Evolutionary conservation across 1,284 basidiomycete species (phyloP).

Genomic region (Ustilago loliicola): DNA sequence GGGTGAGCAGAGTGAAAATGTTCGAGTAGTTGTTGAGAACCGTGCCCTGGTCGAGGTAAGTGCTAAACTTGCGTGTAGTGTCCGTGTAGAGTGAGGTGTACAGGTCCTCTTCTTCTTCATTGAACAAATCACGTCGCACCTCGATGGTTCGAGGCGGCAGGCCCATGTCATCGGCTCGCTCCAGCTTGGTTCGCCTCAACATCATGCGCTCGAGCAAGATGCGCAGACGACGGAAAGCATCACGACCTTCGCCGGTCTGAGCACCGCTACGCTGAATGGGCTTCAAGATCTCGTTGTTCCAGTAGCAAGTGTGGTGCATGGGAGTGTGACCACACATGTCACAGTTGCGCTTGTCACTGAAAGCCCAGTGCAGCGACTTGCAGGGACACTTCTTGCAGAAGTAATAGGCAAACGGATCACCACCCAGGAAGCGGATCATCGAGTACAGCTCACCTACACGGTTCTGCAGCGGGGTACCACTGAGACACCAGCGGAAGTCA

Average conservation of each 20-base stretch:
- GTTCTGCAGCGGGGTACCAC: conserved; percentile 87
- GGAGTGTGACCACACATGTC: conserved; percentile 93
- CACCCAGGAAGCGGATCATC: conserved; percentile 76
- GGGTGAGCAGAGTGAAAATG: conserved; percentile 72
- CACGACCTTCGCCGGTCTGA: conserved; percentile 62
- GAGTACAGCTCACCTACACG: conserved; percentile 97
- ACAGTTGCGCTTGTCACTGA: conserved; percentile 84
- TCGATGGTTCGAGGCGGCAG: conserved; percentile 93
- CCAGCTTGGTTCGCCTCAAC: conserved; percentile 82
- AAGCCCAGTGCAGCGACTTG: conserved; percentile 91
- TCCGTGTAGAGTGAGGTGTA: conserved; percentile 93
- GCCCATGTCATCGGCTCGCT: conserved; percentile 96
- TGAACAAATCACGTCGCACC: conserved; percentile 92
- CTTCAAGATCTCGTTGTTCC: conserved; percentile 69
- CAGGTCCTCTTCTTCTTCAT: conserved; percentile 94
- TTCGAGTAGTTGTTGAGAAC: conserved; percentile 73
- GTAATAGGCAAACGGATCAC: conserved; percentile 59
- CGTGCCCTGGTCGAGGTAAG: conserved; percentile 91
- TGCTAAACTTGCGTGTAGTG: conserved; percentile 90
- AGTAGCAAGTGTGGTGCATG: conserved; percentile 84
- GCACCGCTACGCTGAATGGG: conserved; percentile 67
- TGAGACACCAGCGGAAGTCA: conserved; percentile 92
- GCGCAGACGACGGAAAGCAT: conserved; percentile 66
- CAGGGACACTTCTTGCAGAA: conserved; percentile 84
- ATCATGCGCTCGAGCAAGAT: conserved; percentile 94